Conservation (phyloP, 2,329 filamentous ascomycete genomes). For the Epichloe scottii region DNA sequence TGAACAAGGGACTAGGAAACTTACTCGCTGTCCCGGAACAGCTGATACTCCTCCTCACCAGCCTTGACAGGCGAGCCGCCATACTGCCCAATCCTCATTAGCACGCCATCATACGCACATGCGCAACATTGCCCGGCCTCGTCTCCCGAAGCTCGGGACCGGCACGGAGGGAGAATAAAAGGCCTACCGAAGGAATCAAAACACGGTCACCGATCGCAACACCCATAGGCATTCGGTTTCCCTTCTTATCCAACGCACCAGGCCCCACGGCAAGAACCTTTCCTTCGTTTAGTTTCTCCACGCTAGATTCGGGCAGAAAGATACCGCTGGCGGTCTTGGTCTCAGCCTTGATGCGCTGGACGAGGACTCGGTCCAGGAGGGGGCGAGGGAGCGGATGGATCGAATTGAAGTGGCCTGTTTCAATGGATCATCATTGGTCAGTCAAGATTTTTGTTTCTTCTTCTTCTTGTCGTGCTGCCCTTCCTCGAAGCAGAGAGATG, state of each 20-base stretch:
- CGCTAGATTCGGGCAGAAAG: constrained; percentile 91
- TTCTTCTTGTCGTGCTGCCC: background rate
- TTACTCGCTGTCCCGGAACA: constrained; percentile 98
- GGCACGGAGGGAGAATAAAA: background rate
- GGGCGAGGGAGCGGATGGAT: constrained; percentile 92
- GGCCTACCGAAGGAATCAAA: constrained; percentile 79
- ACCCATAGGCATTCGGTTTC: constrained; percentile 75
- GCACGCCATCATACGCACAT: background rate
- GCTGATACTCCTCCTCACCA: constrained; percentile 87
- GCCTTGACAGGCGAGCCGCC: constrained; percentile 94
- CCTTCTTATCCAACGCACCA: constrained; percentile 75
- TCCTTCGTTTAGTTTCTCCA: constrained; percentile 98
- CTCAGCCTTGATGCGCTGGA: constrained; percentile 96
- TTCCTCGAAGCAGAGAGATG: too few relatives aligned
- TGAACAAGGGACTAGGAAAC: constrained; percentile 26
- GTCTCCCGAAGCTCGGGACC: too few relatives aligned
- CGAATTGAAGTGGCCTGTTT: constrained; percentile 62
- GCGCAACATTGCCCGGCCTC: too few relatives aligned
- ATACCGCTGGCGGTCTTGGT: constrained; percentile 92
- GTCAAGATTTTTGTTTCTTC: background rate
- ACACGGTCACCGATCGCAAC: constrained; percentile 81
- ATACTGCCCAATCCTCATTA: constrained; percentile 41
- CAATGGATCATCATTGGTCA: too few relatives aligned
- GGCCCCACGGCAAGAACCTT: constrained; percentile 93
- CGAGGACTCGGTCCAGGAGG: constrained; percentile 93